Base-by-base conservation (phyloP, 73 alveolate genomes). In the Paraurostyla sp. region DNA sequence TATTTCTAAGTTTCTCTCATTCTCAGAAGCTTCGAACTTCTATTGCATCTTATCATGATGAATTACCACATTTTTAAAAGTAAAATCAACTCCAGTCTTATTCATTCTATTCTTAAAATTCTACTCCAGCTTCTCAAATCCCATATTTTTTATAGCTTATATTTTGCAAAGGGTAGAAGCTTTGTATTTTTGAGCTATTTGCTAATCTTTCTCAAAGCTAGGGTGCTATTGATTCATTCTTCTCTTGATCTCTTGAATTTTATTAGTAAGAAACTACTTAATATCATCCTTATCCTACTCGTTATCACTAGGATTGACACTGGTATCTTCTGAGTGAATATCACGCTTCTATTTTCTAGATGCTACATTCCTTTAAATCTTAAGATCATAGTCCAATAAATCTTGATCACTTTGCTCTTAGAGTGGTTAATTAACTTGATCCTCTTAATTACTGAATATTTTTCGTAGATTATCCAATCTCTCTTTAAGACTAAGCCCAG, bases 121-220 rank as follows among this genome's bases (percentile, higher is more conserved):
- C 43, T 87, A 89, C 35, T 87, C 93, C 0, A 87, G 62, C 49
- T 62, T 76, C 68, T 87, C 45, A 56, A 51, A 51, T 25, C 93
- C 93, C 2, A n/a, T 33, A 57, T 50, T 73, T 46, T 85, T 73
- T 22, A 87, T 85, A 40, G 93, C 82, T 42, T 87, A 48, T 4
- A 87, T 80, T 36, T 56, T 71, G 30, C 85, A 46, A 18, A 87
- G 65, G 20, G 83, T 71, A 23, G 93, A 87, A 22, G 87, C 93
- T 36, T 87, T 69, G 69, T 54, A 87, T 25, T 87, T 80, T 56
- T 46, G 63, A 49, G 68, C 45, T 49, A 16, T 41, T 30, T 43
- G 46, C 49, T 25, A 50, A 51, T 54, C 76, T 6, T n/a, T 38
- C 9, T 51, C 80, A 33, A 52, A 78, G 40, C 33, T 85, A 23